phyloP scores from a whole-genome alignment of 1,139 yeast genomes.

The Eremothecium cymbalariae region DNA sequence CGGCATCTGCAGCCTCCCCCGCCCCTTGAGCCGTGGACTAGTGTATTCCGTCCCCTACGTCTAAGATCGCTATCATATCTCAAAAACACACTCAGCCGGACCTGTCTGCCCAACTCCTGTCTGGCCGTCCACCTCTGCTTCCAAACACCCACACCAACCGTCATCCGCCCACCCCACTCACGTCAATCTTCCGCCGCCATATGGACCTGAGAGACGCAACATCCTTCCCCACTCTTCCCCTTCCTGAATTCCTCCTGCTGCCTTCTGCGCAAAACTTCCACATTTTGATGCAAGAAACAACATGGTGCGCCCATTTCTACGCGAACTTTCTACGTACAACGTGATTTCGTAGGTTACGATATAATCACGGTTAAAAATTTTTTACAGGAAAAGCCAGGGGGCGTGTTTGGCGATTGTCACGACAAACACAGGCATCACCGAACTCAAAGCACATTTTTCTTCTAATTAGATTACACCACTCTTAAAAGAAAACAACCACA shows the following conservation, averaged over 20 bases:
- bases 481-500: conserved; percentile 4
- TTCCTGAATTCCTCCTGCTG: neutral
- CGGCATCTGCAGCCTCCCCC: too few relatives aligned
- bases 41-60: too few relatives aligned
- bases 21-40: too few relatives aligned
- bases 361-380: too few relatives aligned
- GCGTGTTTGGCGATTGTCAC: neutral
- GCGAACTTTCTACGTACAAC: neutral
- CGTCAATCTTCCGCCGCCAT: too few relatives aligned
- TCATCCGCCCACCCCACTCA: too few relatives aligned
- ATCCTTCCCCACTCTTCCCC: neutral
- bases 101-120: too few relatives aligned
- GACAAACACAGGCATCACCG: conserved; percentile 1
- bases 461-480: conserved; percentile 2
- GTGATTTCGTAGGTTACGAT: neutral
- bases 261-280: neutral
- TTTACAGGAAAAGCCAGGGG: neutral
- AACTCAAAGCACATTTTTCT: conserved; percentile 2
- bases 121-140: too few relatives aligned
- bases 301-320: conserved; percentile 1
- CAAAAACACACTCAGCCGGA: too few relatives aligned
- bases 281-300: conserved; percentile 1
- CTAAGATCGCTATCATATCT: too few relatives aligned
- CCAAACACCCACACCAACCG: too few relatives aligned
- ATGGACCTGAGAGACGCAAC: too few relatives aligned